Evolutionary conservation across 2,329 filamentous ascomycete genomes (phyloP), one percentile per base, ranked within the genome.

Genomic region (Metarhizium sp.): DNA sequence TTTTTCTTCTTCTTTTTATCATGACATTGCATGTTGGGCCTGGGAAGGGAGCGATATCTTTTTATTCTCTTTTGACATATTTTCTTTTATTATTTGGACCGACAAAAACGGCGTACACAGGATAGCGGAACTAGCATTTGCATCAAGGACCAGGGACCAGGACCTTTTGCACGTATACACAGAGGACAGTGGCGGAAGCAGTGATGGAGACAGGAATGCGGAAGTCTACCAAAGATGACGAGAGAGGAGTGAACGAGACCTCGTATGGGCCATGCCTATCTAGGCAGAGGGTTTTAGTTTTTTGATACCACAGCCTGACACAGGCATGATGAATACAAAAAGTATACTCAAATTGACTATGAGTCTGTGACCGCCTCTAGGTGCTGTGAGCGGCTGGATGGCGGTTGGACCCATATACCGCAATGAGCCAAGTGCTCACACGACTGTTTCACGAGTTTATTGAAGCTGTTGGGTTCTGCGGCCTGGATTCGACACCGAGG

Each of bases 21-120:
- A 54, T 25, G 55, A 52, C 30, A 52, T 50, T 55, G 52, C 52
- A 57, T 57, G 55, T 36, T 51, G 14, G 25, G 51, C 30, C 20
- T 38, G 51, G 51, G 48, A 54, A 25, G 18, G 42, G 43, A 57
- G 55, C 55, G 51, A 51, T 29, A 50, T 40, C 29, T 40, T 34
- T 20, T 40, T 29, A 6, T 40, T 34, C 32, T 38, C 38, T 18
- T 38, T 34, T 46, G 13, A 20, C 45, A 38, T 47, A 51, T 25
- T 29, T 45, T 18, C 25, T 25, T 25, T 25, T 38, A 18, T 43
- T 25, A 29, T 38, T 36, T 45, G 36, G 20, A 49, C 40, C 40
- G 18, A 42, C 25, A 36, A 42, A 36, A 53, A 20, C 29, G 54
- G 54, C 54, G 54, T 11, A 56, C 16, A 56, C 38, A 46, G 54